phyloP scores from a whole-genome alignment of 805 yeast genomes.

The Yarrowia sp. region DNA sequence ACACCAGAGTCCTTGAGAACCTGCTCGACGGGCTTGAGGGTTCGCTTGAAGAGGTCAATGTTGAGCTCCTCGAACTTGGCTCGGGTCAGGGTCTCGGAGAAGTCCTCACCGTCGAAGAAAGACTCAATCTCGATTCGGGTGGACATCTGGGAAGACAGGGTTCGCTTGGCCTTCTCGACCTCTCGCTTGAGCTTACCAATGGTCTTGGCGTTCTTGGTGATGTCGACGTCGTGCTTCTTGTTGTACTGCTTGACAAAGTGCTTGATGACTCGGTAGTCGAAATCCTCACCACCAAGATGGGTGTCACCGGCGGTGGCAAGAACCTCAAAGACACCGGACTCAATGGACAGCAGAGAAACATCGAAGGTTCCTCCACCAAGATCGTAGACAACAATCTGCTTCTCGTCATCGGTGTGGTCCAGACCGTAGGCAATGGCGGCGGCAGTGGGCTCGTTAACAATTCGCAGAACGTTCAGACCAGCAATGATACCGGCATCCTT shows the following conservation, averaged over 20 bases:
- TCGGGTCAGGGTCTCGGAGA: constrained; percentile 93
- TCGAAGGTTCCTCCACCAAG: constrained; percentile 98
- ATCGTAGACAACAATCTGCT: constrained; percentile 89
- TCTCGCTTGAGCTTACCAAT: constrained; percentile 94
- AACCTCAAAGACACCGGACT: constrained; percentile 91
- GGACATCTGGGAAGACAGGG: constrained; percentile 92
- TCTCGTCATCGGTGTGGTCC: constrained; percentile 78
- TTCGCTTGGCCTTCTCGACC: constrained; percentile 97
- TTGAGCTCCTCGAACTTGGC: constrained; percentile 98
- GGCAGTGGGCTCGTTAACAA: constrained; percentile 94
- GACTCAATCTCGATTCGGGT: constrained; percentile 97
- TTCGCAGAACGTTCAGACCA: constrained; percentile 85
- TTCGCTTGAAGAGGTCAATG: constrained; percentile 89
- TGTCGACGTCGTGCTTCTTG: constrained; percentile 89
- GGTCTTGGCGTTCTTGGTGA: constrained; percentile 81
- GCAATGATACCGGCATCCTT: constrained; percentile 94
- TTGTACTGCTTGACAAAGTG: constrained; percentile 84
- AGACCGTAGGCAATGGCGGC: constrained; percentile 98
- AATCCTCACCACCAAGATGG: constrained; percentile 97
- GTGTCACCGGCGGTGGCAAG: constrained; percentile 96
- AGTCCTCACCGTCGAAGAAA: constrained; percentile 91
- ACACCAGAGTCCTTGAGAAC: constrained; percentile 93
- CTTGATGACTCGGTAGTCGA: constrained; percentile 85
- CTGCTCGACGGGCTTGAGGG: constrained; percentile 94
- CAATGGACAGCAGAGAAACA: constrained; percentile 86